A percentile compares a stretch with the other conserved stretches of the same genome.
Conservation (phyloP, 257 asterid species). For the Scutellaria barbata region DNA sequence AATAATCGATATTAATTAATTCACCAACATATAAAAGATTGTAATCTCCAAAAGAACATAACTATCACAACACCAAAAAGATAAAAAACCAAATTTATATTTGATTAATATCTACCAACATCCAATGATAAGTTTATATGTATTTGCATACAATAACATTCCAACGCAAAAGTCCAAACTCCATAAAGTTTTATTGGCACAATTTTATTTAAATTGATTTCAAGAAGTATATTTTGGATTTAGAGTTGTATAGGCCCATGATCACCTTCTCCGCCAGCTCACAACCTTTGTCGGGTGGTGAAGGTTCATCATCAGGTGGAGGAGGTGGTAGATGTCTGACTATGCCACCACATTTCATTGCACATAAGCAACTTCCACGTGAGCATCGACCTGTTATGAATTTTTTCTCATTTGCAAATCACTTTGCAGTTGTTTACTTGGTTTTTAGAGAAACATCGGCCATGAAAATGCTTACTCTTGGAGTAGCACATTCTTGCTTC, state of each 20-base stretch:
- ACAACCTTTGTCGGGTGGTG: background rate
- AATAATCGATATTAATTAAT: no score
- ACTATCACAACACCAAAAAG: no score
- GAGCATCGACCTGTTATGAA: slow-evolving; percentile 5
- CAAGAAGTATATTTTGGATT: background rate
- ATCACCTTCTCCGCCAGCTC: background rate
- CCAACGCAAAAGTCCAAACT: no score
- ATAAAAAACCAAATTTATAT: no score
- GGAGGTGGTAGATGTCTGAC: background rate
- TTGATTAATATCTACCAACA: no score
- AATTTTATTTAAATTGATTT: no score
- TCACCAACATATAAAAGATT: no score
- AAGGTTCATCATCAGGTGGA: background rate
- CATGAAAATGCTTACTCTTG: background rate
- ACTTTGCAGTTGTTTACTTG: slow-evolving; percentile 3
- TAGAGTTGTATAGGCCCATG: background rate
- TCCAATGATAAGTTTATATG: no score
- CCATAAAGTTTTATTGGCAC: no score
- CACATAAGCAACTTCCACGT: background rate
- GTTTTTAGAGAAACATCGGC: background rate
- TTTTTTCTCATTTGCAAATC: slow-evolving; percentile 9
- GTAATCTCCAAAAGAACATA: no score
- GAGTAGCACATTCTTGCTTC: slow-evolving; percentile 7
- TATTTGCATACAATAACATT: no score
- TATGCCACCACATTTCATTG: background rate